Percentiles rank a stretch among this genome's conserved stretches.
These are phyloP conservation scores for Sordariomycetes sp. DNA, from an alignment of 2,329 filamentous ascomycete species.

Conservation along the genomic window DNA sequence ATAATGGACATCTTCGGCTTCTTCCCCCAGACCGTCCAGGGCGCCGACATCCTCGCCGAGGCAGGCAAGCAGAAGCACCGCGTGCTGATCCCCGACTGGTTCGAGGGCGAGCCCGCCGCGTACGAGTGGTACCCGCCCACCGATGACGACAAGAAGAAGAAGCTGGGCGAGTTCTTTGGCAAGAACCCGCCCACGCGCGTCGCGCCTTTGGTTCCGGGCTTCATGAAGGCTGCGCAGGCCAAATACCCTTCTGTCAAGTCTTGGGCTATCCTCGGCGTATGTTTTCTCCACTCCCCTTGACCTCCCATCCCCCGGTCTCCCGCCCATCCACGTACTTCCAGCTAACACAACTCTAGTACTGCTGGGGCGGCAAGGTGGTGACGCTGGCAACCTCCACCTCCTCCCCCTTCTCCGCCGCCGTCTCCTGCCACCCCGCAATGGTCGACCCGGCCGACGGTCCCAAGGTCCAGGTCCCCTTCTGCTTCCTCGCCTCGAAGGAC, in stretches of 20 bases:
- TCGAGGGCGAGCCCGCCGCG: conserved; percentile 55
- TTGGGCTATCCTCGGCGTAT: conserved; percentile 48
- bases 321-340: neutral
- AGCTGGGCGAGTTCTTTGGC: conserved; percentile 43
- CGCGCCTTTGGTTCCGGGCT: conserved; percentile 36
- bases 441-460: conserved; percentile 48
- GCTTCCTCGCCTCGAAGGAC: conserved; percentile 52
- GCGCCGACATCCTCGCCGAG: conserved; percentile 50
- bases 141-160: conserved; percentile 49
- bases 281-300: conserved; percentile 11
- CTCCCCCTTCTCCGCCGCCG: conserved; percentile 42
- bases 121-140: conserved; percentile 48
- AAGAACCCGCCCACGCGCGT: conserved; percentile 33
- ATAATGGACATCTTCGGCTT: conserved; percentile 60
- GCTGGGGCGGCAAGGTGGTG: conserved; percentile 60
- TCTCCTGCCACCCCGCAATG: conserved; percentile 47
- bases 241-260: conserved; percentile 41
- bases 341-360: conserved; percentile 28
- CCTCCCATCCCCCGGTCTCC: too few species aligned
- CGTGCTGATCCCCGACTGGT: conserved; percentile 88
- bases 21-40: conserved; percentile 57
- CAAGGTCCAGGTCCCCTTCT: conserved; percentile 45
- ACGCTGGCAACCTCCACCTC: conserved; percentile 33
- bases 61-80: conserved; percentile 55
- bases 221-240: conserved; percentile 36